Conservation (phyloP, 2,329 filamentous ascomycete genomes). For the Microsporum canis region DNA sequence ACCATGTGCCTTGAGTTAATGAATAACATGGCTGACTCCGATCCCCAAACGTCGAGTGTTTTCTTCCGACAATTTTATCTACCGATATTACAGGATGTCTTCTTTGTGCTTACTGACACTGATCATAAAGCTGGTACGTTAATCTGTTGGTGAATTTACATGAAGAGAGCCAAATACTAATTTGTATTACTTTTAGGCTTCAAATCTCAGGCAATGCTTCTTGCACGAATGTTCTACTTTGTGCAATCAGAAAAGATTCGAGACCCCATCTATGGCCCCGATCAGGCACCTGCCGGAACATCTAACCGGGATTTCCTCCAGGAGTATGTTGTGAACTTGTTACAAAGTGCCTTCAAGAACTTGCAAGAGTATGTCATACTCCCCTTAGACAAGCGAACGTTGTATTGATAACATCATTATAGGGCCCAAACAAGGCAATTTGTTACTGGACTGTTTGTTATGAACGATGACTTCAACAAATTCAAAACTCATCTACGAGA, state of each 20-base stretch:
- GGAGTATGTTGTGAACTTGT: conserved; percentile 71
- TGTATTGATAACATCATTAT: conserved; percentile 5
- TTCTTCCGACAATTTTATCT: conserved; percentile 99
- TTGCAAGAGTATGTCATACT: conserved; percentile 61
- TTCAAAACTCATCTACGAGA: conserved; percentile 95
- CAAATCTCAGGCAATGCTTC: conserved; percentile 89
- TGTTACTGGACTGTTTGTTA: conserved; percentile 76
- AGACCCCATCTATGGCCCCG: conserved; percentile 75
- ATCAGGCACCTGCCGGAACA: conserved; percentile 72
- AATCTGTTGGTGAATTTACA: not conserved
- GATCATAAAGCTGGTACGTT: conserved; percentile 77
- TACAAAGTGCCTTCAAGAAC: conserved; percentile 88
- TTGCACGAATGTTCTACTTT: conserved; percentile 94
- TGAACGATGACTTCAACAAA: conserved; percentile 79
- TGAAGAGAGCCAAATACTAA: not conserved
- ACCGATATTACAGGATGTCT: conserved; percentile 89
- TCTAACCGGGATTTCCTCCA: conserved; percentile 83
- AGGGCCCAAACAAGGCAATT: conserved; percentile 82
- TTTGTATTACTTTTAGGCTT: conserved; percentile 46
- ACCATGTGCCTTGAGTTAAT: conserved; percentile 98
- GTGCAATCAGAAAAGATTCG: conserved; percentile 83
- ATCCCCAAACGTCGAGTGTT: conserved; percentile 71
- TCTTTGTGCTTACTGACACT: conserved; percentile 93
- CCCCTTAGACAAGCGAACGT: conserved; percentile 19
- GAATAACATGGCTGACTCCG: conserved; percentile 91